phyloP scores from a whole-genome alignment of 164 flowering plant genomes.

The Piper longum region DNA sequence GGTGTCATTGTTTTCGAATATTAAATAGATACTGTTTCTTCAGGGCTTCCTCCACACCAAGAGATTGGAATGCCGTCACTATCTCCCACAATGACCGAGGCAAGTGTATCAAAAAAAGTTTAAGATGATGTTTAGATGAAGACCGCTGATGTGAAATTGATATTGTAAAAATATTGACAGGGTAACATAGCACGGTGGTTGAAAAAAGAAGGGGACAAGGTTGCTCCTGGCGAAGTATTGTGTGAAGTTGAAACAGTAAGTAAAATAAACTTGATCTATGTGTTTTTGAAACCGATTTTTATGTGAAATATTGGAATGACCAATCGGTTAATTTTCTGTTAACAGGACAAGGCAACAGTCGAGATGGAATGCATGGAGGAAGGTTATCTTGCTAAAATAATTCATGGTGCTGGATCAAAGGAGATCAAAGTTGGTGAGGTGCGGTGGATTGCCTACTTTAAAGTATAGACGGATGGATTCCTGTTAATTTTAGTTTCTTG shows the following conservation, averaged over 20 bases:
- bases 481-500: too few relatives aligned
- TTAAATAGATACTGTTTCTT: conserved; percentile 3
- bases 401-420: conserved; percentile 75
- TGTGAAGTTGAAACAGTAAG: conserved; percentile 98
- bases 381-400: conserved; percentile 88
- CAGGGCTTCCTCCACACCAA: conserved; percentile 93
- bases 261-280: background rate
- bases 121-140: background rate
- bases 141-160: background rate
- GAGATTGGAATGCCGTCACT: conserved; percentile 99
- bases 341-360: conserved; percentile 92
- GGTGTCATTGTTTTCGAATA: background rate
- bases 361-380: conserved; percentile 99
- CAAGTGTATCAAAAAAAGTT: conserved; percentile 3
- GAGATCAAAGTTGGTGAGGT: conserved; percentile 98
- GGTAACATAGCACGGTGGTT: conserved; percentile 95
- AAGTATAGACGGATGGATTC: too few relatives aligned
- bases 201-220: conserved; percentile 92
- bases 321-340: background rate
- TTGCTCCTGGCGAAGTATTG: conserved; percentile 88
- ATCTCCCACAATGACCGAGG: conserved; percentile 98
- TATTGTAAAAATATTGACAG: conserved; percentile 20
- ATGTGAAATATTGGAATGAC: background rate
- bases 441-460: background rate
- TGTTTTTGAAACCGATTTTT: too few relatives aligned